Conservation (phyloP, 257 asterid genomes). For the Fraxinus quadrangulata region DNA sequence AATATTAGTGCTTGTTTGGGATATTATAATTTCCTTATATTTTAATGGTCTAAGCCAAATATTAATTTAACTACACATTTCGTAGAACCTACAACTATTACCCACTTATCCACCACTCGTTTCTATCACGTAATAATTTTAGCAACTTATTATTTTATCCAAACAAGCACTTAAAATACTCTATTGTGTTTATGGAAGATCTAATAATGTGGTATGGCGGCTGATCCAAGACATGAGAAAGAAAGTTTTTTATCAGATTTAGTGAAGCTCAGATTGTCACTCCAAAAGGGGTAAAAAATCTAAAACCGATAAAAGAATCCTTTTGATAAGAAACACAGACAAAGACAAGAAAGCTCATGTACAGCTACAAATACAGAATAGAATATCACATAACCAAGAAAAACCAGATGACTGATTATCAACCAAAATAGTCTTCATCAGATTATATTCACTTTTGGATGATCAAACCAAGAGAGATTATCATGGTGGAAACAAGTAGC, state of each 20-base stretch:
- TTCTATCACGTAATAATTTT: no score
- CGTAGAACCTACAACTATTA: no score
- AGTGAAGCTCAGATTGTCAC: constrained; percentile 5
- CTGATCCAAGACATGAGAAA: constrained; percentile 12
- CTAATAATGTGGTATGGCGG: constrained; percentile 10
- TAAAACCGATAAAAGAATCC: neutral
- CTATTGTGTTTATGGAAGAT: neutral
- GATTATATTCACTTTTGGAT: constrained; percentile 13
- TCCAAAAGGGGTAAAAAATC: neutral
- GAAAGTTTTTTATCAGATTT: constrained; percentile 3
- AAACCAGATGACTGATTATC: neutral
- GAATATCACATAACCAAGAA: constrained; percentile 9
- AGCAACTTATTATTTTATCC: no score
- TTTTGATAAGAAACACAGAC: constrained; percentile 20
- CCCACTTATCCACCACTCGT: no score
- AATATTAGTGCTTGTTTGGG: neutral
- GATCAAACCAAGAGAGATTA: constrained; percentile 20
- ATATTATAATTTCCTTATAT: no score
- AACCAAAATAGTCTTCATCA: neutral
- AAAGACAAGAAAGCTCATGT: constrained; percentile 18
- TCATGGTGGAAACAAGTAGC: constrained; percentile 8
- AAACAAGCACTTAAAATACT: neutral
- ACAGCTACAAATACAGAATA: neutral
- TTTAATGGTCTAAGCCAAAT: no score
- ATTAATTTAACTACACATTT: no score